Percentiles rank a stretch among this genome's conserved stretches.
Conservation (phyloP, 495 filamentous ascomycete genomes). For the Aspergillus funiculosus region DNA sequence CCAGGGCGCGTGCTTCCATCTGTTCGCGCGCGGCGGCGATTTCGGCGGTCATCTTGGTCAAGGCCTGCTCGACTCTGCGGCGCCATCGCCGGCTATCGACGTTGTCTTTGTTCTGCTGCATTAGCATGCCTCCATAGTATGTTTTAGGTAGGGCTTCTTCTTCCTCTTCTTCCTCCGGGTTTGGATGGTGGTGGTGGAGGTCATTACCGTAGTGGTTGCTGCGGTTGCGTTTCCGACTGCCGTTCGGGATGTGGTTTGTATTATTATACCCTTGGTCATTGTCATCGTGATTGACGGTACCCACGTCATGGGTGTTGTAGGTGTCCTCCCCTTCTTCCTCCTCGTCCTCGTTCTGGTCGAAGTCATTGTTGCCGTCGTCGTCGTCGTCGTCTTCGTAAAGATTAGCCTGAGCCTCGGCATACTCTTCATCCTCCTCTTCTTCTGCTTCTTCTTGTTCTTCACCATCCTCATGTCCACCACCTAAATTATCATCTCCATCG, state of each 20-base stretch:
- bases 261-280: slow-evolving; percentile 16
- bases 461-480: slow-evolving; percentile 24
- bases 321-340: slow-evolving; percentile 10
- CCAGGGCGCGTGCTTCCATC: slow-evolving; percentile 55
- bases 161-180: slow-evolving; percentile 17
- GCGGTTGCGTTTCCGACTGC: slow-evolving; percentile 12
- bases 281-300: not conserved
- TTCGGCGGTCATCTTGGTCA: slow-evolving; percentile 87
- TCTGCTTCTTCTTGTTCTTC: slow-evolving; percentile 28
- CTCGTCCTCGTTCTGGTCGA: slow-evolving; percentile 17
- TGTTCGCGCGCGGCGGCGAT: slow-evolving; percentile 91
- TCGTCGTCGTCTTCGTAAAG: slow-evolving; percentile 36
- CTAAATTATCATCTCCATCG: slow-evolving; percentile 35
- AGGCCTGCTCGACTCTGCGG: slow-evolving; percentile 74
- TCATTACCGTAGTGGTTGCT: slow-evolving; percentile 12
- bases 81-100: slow-evolving; percentile 57
- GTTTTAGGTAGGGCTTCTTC: slow-evolving; percentile 28
- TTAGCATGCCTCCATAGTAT: slow-evolving; percentile 13
- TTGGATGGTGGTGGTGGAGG: slow-evolving; percentile 1
- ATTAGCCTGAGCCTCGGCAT: slow-evolving; percentile 37
- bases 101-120: slow-evolving; percentile 14
- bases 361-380: slow-evolving; percentile 29
- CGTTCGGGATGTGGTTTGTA: slow-evolving; percentile 14
- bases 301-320: too few relatives aligned
- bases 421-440: slow-evolving; percentile 47